Percentiles rank a stretch among this genome's conserved stretches.
Evolutionary conservation across 768 basidiomycete species (phyloP).

Genomic region (Rubroboletus satanas): DNA sequence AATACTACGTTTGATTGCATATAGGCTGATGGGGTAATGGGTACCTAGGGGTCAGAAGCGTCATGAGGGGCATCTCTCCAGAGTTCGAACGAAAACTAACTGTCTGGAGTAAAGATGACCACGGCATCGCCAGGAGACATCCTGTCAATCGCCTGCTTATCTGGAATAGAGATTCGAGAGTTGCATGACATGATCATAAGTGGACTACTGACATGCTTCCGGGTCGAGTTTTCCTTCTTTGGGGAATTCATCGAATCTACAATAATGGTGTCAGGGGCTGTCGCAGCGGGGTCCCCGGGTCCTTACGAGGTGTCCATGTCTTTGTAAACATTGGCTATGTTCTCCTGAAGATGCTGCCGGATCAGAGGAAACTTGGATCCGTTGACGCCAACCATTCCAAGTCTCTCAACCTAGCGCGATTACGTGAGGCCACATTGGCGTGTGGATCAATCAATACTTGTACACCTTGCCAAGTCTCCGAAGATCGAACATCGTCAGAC

Average conservation of each 20-base stretch:
- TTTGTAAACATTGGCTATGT: conserved; percentile 80
- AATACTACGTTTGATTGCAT: conserved; percentile 79
- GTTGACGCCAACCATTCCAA: conserved; percentile 87
- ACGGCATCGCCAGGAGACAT: conserved; percentile 82
- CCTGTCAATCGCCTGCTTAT: conserved; percentile 75
- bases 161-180: conserved; percentile 36
- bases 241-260: conserved; percentile 77
- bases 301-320: conserved; percentile 81
- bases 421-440: conserved; percentile 7
- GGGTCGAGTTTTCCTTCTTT: conserved; percentile 64
- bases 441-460: conserved; percentile 17
- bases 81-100: conserved; percentile 38
- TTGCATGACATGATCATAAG: conserved; percentile 1
- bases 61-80: background rate
- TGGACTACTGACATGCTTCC: conserved; percentile 69
- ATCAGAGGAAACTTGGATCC: conserved; percentile 87
- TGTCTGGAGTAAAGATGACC: conserved; percentile 91
- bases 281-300: background rate
- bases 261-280: background rate
- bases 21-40: conserved; percentile 79
- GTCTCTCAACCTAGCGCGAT: conserved; percentile 52
- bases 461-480: conserved; percentile 72
- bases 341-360: conserved; percentile 71
- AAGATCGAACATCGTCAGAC: conserved; percentile 84
- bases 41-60: conserved; percentile 48